Conservation (phyloP, 139 green algal species). For the Chlamydomonas sphaeroides region DNA sequence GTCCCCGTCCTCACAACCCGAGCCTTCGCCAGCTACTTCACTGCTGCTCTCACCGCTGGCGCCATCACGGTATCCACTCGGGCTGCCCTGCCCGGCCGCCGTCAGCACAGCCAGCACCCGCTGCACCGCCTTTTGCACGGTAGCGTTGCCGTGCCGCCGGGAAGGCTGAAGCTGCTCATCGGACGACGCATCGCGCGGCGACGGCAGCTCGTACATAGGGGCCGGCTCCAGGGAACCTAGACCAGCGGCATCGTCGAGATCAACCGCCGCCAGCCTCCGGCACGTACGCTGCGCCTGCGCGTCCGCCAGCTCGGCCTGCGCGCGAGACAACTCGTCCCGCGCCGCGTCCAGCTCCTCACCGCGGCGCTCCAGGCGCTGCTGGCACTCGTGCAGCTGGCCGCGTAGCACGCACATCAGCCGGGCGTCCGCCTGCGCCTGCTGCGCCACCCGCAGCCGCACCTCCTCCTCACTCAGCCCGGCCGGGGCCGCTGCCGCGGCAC, state of each 20-base stretch:
- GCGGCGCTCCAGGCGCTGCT: neutral
- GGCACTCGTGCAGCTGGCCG: neutral
- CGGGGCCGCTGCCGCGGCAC: too few species aligned
- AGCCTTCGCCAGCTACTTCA: neutral
- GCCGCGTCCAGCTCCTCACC: constrained; percentile 1
- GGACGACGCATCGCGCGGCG: neutral
- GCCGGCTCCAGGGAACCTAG: too few species aligned
- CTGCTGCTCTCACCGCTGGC: neutral
- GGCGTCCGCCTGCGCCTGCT: constrained; percentile 19
- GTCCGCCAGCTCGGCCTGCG: neutral
- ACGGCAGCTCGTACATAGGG: too few species aligned
- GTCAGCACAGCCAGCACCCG: neutral
- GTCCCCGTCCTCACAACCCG: too few species aligned
- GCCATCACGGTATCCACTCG: neutral
- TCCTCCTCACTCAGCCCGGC: too few species aligned
- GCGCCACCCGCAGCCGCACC: constrained; percentile 4
- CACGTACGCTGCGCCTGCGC: neutral
- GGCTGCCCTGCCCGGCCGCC: too few species aligned
- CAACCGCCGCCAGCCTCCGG: neutral
- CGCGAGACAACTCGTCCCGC: neutral
- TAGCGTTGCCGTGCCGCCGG: neutral
- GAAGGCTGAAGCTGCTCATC: neutral
- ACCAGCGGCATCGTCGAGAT: too few species aligned
- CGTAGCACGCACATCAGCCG: constrained; percentile 15
- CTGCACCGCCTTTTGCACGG: neutral